Evolutionary conservation across 2,329 filamentous ascomycete species (phyloP).

Genomic region (Sarocladium strictum): DNA sequence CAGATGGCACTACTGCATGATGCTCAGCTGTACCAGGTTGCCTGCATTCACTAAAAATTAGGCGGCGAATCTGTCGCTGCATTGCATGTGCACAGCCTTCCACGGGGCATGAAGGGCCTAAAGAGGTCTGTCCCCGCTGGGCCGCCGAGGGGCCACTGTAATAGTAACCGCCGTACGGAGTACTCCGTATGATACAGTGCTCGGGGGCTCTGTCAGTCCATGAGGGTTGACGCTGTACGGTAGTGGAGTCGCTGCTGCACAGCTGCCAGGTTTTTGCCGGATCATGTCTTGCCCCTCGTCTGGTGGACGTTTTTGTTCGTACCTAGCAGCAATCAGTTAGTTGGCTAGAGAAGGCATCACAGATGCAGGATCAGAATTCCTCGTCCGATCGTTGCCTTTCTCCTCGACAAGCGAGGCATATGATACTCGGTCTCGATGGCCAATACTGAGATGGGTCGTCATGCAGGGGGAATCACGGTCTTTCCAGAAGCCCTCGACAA

Average conservation of each 20-base stretch:
- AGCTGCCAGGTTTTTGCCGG: not conserved
- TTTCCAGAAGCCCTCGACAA: not conserved
- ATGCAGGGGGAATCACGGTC: not conserved
- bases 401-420: too few species aligned
- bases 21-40: not conserved
- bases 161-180: too few species aligned
- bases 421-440: too few species aligned
- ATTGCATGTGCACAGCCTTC: slow-evolving; percentile 2
- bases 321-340: too few species aligned
- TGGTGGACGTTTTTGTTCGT: too few species aligned
- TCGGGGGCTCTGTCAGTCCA: not conserved
- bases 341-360: too few species aligned
- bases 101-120: not conserved
- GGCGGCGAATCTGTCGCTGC: not conserved
- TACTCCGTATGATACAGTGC: too few species aligned
- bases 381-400: too few species aligned
- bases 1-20: not conserved
- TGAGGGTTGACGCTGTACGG: not conserved
- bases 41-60: not conserved
- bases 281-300: not conserved
- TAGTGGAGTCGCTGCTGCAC: not conserved
- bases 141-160: not conserved
- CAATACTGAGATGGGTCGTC: not conserved
- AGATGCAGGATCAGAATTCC: too few species aligned
- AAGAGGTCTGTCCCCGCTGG: not conserved